phyloP scores from a whole-genome alignment of 352 stramenopile species.

The Globisporangium mamillatum region DNA sequence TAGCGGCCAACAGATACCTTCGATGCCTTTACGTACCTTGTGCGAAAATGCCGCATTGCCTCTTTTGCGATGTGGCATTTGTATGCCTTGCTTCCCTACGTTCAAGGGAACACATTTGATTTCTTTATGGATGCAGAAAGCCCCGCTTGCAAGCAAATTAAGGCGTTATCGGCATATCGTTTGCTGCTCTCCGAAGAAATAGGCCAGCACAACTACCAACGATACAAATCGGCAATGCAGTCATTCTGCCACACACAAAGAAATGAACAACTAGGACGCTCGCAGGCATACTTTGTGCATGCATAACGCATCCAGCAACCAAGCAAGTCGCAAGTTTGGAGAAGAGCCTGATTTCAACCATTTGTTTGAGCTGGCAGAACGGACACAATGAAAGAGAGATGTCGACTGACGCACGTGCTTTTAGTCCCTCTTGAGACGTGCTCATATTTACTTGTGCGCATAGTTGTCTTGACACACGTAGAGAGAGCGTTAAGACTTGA shows the following conservation, averaged over 20 bases:
- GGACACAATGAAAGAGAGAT: not conserved
- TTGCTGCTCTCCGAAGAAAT: no score
- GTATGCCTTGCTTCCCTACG: no score
- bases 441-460: not conserved
- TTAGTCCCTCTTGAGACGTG: not conserved
- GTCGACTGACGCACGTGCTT: not conserved
- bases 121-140: no score
- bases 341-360: not conserved
- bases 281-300: not conserved
- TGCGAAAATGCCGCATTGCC: no score
- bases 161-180: no score
- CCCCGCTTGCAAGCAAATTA: no score
- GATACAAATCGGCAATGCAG: no score
- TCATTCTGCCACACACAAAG: not conserved
- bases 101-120: no score
- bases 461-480: not conserved
- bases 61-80: no score
- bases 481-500: not conserved
- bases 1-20: no score
- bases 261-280: not conserved
- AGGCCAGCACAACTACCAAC: no score
- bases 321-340: not conserved
- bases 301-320: not conserved
- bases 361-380: not conserved
- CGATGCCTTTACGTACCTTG: no score